phyloP scores from a whole-genome alignment of 2,329 filamentous ascomycete species.

The Torrubiella hemipterigena region DNA sequence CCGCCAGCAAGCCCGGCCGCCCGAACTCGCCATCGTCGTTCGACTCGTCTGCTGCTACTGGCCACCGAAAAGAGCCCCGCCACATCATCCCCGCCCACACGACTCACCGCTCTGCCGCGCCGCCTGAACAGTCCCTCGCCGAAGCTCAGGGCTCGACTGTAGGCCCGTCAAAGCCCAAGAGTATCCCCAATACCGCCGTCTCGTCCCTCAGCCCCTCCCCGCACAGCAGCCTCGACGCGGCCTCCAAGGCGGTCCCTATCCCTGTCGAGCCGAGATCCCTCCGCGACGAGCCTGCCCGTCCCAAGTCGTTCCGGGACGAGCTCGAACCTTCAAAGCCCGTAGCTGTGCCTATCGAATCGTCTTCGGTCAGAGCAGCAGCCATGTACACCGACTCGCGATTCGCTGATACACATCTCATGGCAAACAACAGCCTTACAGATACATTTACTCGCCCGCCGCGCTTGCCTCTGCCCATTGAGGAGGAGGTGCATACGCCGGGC shows the following conservation, averaged over 20 bases:
- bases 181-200: constrained; percentile 32
- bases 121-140: constrained; percentile 49
- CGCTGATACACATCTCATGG: constrained; percentile 30
- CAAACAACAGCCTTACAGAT: constrained; percentile 48
- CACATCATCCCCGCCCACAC: constrained; percentile 44
- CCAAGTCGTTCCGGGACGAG: constrained; percentile 25
- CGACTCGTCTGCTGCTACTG: constrained; percentile 10
- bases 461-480: constrained; percentile 83
- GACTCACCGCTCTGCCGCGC: constrained; percentile 42
- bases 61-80: constrained; percentile 23
- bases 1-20: constrained; percentile 18
- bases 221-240: constrained; percentile 21
- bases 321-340: constrained; percentile 42
- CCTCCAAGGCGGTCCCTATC: constrained; percentile 12
- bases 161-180: constrained; percentile 30
- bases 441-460: constrained; percentile 70
- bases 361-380: constrained; percentile 24
- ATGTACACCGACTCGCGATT: constrained; percentile 15
- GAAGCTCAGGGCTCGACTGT: constrained; percentile 46
- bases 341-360: constrained; percentile 37
- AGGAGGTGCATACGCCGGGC: constrained; percentile 79
- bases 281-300: constrained; percentile 34
- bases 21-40: constrained; percentile 7
- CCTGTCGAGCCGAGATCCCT: constrained; percentile 1
- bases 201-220: constrained; percentile 37